Conservation (phyloP, 2,329 filamentous ascomycete species). For the Exophiala sideris region DNA sequence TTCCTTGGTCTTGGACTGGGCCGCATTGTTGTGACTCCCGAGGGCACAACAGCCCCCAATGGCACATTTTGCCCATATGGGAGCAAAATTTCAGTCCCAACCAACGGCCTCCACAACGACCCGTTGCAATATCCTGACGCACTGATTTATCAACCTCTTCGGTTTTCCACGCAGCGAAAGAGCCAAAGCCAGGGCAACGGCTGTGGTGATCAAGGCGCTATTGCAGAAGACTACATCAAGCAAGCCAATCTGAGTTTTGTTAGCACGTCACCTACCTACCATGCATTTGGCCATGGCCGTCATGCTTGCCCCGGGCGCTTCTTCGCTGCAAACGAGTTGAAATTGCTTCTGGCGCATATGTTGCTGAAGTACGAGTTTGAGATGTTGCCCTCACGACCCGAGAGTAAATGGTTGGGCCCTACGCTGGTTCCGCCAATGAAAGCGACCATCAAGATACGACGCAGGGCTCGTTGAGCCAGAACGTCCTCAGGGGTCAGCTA, state of each 20-base stretch:
- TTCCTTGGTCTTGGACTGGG: constrained; percentile 35
- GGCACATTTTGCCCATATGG: constrained; percentile 48
- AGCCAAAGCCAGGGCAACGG: constrained; percentile 33
- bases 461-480: neutral
- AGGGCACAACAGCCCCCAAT: constrained; percentile 33
- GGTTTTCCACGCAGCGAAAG: constrained; percentile 47
- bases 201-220: neutral
- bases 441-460: constrained; percentile 18
- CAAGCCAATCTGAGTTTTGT: constrained; percentile 50
- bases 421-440: constrained; percentile 18
- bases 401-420: constrained; percentile 15
- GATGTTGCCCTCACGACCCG: constrained; percentile 6
- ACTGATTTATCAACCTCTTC: constrained; percentile 48
- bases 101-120: constrained; percentile 49
- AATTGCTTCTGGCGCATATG: constrained; percentile 31
- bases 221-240: constrained; percentile 27
- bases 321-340: constrained; percentile 31
- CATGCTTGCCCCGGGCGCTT: constrained; percentile 42
- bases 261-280: constrained; percentile 50
- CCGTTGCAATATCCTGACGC: constrained; percentile 44
- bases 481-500: neutral
- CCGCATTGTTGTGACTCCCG: constrained; percentile 28
- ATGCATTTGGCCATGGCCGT: constrained; percentile 57
- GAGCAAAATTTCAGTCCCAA: constrained; percentile 43
- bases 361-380: constrained; percentile 33